Base-by-base conservation (phyloP, 139 green algal species). In the Gonium pectorale region DNA sequence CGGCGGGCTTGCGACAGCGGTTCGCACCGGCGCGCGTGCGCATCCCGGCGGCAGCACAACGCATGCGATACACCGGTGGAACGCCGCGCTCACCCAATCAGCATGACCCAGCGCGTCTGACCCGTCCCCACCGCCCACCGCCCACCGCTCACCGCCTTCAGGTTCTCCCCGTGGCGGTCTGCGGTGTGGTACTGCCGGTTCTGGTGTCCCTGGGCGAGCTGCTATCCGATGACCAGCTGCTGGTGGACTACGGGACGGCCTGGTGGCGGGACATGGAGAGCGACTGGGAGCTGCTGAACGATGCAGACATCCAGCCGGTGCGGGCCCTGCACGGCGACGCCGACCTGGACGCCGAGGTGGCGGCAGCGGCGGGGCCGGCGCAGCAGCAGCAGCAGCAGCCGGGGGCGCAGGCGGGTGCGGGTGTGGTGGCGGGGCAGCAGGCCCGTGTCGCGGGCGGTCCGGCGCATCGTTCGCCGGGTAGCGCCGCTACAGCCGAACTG, bases 161-260 rank as follows among this genome's bases (percentile, higher is more conserved):
- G 72, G 56, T 81, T 2, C 40, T 81, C 24, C 73, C 73, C 1
- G 73, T 54, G 9, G 37, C 54, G 11, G 38, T 69, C 4, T 29
- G 33, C 38, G 73, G 73, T 21, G 54, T 81, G 37, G 73, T 81
- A 38, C 54, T 81, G 52, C 73, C 73, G 29, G 73, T 81, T 38
- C 27, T 81, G 52, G 73, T 81, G 54, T 29, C 73, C 27, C 37
- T 56, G 6, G 54, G 52, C 15, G 19, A 21, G 7, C 8, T 81
- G 8, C 0, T 1, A 11, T 7, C 73, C 9, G 73, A 56, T 3
- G 54, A 81, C 38, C 73, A 81, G 73, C 73, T 81, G 38, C 26
- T 81, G 26, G 15, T 56, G 27, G 73, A 81, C 37, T 69, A 69
- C 37, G 56, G 73, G 4, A 3, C 5, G 19, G 73, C 17, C 73